Conservation (phyloP, 148 eudicot genomes). For the Vaccinium macrocarpon region DNA sequence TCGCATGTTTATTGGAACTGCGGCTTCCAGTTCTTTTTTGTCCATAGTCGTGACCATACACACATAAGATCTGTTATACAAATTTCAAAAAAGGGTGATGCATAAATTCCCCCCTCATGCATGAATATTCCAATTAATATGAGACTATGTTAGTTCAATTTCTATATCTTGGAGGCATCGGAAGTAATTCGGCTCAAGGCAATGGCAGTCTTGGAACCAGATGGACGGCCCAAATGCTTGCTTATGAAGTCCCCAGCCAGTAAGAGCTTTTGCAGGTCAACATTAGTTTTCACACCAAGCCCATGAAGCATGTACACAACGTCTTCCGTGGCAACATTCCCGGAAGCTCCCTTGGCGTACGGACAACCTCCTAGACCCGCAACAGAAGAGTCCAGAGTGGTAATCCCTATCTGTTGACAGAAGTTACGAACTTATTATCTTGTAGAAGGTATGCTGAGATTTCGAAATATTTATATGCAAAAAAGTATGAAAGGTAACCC, state of each 20-base stretch:
- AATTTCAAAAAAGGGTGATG: not conserved
- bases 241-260: conserved; percentile 63
- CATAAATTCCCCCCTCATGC: not conserved
- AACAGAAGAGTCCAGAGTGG: conserved; percentile 49
- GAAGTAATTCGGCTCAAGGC: conserved; percentile 48
- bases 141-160: not conserved
- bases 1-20: not conserved
- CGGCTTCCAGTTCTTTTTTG: not conserved
- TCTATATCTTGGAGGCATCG: conserved; percentile 40
- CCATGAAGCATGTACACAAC: conserved; percentile 77
- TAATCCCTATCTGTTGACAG: conserved; percentile 58
- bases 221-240: conserved; percentile 48
- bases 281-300: conserved; percentile 52
- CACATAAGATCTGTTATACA: not conserved
- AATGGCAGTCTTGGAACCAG: conserved; percentile 58
- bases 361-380: conserved; percentile 79
- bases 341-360: conserved; percentile 73
- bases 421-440: not conserved
- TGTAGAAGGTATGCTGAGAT: not conserved
- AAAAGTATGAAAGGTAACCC: not conserved
- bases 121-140: not conserved
- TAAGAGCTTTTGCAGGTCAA: conserved; percentile 48
- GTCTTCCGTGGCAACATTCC: conserved; percentile 73
- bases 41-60: not conserved
- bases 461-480: too few relatives aligned